phyloP scores from a whole-genome alignment of 2,329 filamentous ascomycete genomes.

The Beauveria australis region DNA sequence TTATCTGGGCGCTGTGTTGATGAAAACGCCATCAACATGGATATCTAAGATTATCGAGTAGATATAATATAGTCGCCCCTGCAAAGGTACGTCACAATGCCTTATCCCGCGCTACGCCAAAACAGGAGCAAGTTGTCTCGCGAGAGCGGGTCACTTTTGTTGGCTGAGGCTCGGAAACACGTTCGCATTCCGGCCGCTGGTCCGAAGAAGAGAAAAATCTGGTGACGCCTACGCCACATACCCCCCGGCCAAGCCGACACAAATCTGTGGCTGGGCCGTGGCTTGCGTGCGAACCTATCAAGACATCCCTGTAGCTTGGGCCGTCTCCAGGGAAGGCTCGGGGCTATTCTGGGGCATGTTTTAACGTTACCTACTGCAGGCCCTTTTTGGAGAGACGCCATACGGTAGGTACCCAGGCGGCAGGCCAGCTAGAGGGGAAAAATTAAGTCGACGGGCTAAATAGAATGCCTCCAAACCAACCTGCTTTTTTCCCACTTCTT shows the following conservation, averaged over 20 bases:
- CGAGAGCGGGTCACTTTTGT: background rate
- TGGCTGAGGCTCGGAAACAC: constrained; percentile 10
- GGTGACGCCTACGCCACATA: background rate
- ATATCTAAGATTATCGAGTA: background rate
- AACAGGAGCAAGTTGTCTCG: background rate
- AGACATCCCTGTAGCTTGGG: background rate
- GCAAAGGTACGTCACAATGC: background rate
- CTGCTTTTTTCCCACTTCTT: constrained; percentile 11
- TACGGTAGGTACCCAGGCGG: no score
- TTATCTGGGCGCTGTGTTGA: no score
- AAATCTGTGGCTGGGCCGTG: background rate
- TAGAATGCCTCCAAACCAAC: constrained; percentile 3
- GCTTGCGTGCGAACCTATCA: background rate
- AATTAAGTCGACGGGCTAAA: constrained; percentile 1
- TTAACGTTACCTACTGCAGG: constrained; percentile 9
- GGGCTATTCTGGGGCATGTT: constrained; percentile 7
- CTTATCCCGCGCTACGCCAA: background rate
- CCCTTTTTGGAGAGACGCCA: background rate
- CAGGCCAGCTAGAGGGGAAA: background rate
- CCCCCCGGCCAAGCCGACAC: background rate
- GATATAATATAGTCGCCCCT: background rate
- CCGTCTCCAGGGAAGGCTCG: background rate
- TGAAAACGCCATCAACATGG: background rate
- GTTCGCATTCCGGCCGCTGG: constrained; percentile 16
- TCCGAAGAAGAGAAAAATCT: constrained; percentile 9